These are phyloP conservation scores for Boletus fagicola DNA, from an alignment of 768 basidiomycete species.

Conservation along the genomic window DNA sequence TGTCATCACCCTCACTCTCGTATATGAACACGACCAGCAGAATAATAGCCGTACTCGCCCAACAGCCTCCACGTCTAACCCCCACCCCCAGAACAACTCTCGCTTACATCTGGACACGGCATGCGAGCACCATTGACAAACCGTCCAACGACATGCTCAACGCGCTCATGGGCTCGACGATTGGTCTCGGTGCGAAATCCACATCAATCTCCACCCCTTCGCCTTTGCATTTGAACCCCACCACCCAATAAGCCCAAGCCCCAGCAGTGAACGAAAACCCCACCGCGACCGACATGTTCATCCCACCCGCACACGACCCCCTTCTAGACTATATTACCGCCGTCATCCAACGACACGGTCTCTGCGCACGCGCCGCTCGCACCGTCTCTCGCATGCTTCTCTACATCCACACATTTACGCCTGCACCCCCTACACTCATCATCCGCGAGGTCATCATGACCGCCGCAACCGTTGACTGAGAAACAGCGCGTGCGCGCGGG, in stretches of 20 bases:
- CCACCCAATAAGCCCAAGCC: not conserved
- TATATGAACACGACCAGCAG: constrained; percentile 12
- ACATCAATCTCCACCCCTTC: not conserved
- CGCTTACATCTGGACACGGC: constrained; percentile 1
- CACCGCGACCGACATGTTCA: constrained; percentile 38
- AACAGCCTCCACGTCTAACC: not conserved
- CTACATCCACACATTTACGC: constrained; percentile 70
- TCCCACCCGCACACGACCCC: constrained; percentile 78
- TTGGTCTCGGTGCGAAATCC: constrained; percentile 14
- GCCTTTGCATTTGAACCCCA: not conserved
- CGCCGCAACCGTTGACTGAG: constrained; percentile 74
- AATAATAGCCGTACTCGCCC: not conserved
- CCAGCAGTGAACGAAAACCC: not conserved
- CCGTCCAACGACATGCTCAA: constrained; percentile 24
- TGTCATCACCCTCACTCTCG: no score
- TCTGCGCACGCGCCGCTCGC: constrained; percentile 57
- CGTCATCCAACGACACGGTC: constrained; percentile 60
- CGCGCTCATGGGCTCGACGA: constrained; percentile 25
- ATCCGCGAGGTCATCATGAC: constrained; percentile 67
- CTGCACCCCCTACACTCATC: constrained; percentile 76
- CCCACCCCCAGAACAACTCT: not conserved
- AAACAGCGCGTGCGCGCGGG: constrained; percentile 73
- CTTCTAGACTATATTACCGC: constrained; percentile 67
- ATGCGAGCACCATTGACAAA: constrained; percentile 11
- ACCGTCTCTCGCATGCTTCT: constrained; percentile 61